A percentile compares a stretch with the other conserved stretches of the same genome.
These are phyloP conservation scores for Paramecium octaurelia DNA, from an alignment of 73 alveolate species.

Conservation along the genomic window DNA sequence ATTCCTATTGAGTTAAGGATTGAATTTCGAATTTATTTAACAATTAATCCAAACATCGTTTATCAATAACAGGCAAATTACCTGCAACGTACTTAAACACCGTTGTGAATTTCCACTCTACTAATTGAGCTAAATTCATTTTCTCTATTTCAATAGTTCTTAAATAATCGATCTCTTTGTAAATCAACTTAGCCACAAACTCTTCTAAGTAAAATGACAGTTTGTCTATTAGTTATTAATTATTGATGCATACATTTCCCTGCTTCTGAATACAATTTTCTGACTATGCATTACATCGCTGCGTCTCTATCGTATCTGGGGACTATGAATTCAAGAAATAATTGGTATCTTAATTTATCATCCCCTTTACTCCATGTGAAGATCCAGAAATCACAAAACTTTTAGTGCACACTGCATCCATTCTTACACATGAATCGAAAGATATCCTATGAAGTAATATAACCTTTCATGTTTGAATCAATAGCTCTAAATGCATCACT, in stretches of 20 bases:
- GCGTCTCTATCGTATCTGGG: slow-evolving; percentile 51
- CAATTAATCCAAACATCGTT: background rate
- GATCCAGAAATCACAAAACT: slow-evolving; percentile 44
- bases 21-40: background rate
- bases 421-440: slow-evolving; percentile 45
- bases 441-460: background rate
- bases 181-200: slow-evolving; percentile 4
- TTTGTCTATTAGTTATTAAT: background rate
- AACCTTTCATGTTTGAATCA: slow-evolving; percentile 35
- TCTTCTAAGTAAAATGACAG: slow-evolving; percentile 40
- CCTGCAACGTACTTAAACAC: slow-evolving; percentile 37
- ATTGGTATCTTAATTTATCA: background rate
- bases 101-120: slow-evolving; percentile 14
- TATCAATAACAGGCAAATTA: background rate
- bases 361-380: background rate
- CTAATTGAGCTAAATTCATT: slow-evolving; percentile 21
- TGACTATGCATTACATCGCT: background rate
- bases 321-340: background rate
- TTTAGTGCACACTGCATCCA: background rate
- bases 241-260: background rate
- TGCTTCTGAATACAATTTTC: slow-evolving; percentile 20
- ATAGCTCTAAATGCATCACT: slow-evolving; percentile 57
- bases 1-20: background rate
- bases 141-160: slow-evolving; percentile 28
- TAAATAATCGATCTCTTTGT: slow-evolving; percentile 2